Percentiles rank a stretch among this genome's conserved stretches.
phyloP scores from a whole-genome alignment of 1,284 basidiomycete genomes.

The Marasmius fiardii region DNA sequence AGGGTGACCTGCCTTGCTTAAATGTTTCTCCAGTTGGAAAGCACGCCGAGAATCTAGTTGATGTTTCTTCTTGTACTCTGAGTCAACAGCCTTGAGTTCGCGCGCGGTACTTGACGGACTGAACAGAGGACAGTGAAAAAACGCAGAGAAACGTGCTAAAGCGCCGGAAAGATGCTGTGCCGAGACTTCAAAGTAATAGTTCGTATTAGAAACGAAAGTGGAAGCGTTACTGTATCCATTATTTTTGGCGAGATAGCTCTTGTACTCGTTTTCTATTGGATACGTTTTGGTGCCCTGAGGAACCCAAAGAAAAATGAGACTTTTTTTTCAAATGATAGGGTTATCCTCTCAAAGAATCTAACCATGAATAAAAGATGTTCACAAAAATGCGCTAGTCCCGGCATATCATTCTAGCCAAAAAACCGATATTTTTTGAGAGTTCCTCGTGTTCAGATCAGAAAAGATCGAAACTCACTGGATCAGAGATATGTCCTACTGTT shows the following conservation, averaged over 20 bases:
- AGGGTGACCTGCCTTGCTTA: constrained; percentile 77
- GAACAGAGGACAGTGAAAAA: constrained; percentile 95
- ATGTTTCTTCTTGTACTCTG: constrained; percentile 97
- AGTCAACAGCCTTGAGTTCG: constrained; percentile 96
- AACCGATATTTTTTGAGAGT: constrained; percentile 2
- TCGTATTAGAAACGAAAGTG: constrained; percentile 92
- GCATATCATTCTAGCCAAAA: constrained; percentile 68
- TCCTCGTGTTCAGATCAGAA: background rate
- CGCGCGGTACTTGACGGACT: constrained; percentile 87
- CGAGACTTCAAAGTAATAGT: constrained; percentile 92
- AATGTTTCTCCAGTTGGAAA: constrained; percentile 92
- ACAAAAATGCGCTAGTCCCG: constrained; percentile 89
- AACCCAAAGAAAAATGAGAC: too few species aligned
- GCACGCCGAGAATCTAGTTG: constrained; percentile 95
- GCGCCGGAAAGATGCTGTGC: constrained; percentile 83
- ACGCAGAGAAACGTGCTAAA: constrained; percentile 88
- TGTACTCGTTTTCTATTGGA: constrained; percentile 92
- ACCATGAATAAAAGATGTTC: constrained; percentile 98
- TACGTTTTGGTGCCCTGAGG: constrained; percentile 75
- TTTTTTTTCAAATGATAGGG: too few species aligned
- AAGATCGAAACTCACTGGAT: constrained; percentile 68
- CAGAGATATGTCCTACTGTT: constrained; percentile 90
- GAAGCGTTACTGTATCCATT: constrained; percentile 93
- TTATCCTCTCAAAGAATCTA: constrained; percentile 22
- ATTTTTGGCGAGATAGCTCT: constrained; percentile 87